These are phyloP conservation scores for Gloeopeniophorella convolvens DNA, from an alignment of 768 basidiomycete genomes.

Conservation along the genomic window DNA sequence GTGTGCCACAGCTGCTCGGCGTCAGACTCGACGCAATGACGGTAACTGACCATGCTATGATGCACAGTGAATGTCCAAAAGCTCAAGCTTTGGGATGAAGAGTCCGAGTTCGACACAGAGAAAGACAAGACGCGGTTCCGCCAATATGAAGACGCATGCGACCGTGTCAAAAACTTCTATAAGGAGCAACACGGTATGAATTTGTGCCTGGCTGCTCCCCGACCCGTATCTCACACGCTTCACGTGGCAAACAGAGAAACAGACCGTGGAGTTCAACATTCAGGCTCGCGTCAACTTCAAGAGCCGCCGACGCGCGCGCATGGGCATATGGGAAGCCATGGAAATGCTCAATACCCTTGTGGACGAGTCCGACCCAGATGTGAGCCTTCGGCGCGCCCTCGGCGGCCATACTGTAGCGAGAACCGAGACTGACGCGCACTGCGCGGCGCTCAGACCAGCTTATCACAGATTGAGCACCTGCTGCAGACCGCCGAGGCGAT, in stretches of 20 bases:
- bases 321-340: constrained; percentile 82
- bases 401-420: background rate
- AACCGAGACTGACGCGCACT: constrained; percentile 1
- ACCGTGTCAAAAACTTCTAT: constrained; percentile 73
- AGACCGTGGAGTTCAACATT: constrained; percentile 82
- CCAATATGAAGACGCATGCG: constrained; percentile 69
- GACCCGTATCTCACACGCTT: constrained; percentile 1
- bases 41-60: background rate
- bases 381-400: constrained; percentile 32
- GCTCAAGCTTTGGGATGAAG: constrained; percentile 48
- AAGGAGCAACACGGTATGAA: constrained; percentile 66
- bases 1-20: constrained; percentile 17
- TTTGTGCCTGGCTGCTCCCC: constrained; percentile 3
- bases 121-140: constrained; percentile 68
- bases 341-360: constrained; percentile 82
- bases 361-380: constrained; percentile 90
- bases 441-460: constrained; percentile 43
- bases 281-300: constrained; percentile 70
- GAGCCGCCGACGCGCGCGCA: constrained; percentile 57
- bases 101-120: constrained; percentile 49
- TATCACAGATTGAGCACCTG: constrained; percentile 86
- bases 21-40: background rate
- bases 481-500: constrained; percentile 92
- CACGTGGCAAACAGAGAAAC: constrained; percentile 53
- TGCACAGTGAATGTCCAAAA: constrained; percentile 61